Evolutionary conservation across 305 asterid species (phyloP), one percentile per base, ranked within the genome.

Genomic region (Fraxinus angustifolia): DNA sequence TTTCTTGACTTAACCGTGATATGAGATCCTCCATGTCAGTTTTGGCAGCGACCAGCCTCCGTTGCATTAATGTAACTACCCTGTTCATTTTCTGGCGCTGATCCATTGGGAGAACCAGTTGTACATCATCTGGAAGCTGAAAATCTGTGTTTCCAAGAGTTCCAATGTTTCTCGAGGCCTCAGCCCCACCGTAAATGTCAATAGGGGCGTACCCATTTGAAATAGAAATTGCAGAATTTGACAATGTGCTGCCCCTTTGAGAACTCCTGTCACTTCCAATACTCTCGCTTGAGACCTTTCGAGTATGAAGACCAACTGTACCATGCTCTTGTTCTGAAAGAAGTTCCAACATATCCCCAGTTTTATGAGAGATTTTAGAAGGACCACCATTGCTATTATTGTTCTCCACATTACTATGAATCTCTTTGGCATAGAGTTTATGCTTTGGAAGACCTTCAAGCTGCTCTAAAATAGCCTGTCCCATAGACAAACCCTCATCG

Each of bases 11-110:
- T 90, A 96, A 87, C 87, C 99, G 91, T 7, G 98, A 93, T 79
- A 94, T 89, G 80, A 96, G 98, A 93, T 96, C 98, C 91, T 96
- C 99, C 98, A 96, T 96, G 83, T 96, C 99, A 67, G 98, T 92
- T 88, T 90, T 96, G 77, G 99, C 92, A 50, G 96, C 91, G 34
- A 85, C 84, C 87, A 96, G 87, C 84, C 96, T 89, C 85, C 92
- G 89, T 84, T 94, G 97, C 96, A 92, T 85, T 65, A 91, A 91
- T 34, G 82, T 81, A 75, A 96, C 96, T 72, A 91, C 85, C 83
- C 94, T 87, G 82, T 90, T 92, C 96, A 94, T 79, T 86, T 90
- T 96, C 81, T 90, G 97, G 80, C 97, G 94, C 83, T 96, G 97
- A 86, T 94, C 93, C 17, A 45, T 45, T 12, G 56, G 56, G 56